phyloP scores from a whole-genome alignment of 345 rosid species.

The Aurinia saxatilis region DNA sequence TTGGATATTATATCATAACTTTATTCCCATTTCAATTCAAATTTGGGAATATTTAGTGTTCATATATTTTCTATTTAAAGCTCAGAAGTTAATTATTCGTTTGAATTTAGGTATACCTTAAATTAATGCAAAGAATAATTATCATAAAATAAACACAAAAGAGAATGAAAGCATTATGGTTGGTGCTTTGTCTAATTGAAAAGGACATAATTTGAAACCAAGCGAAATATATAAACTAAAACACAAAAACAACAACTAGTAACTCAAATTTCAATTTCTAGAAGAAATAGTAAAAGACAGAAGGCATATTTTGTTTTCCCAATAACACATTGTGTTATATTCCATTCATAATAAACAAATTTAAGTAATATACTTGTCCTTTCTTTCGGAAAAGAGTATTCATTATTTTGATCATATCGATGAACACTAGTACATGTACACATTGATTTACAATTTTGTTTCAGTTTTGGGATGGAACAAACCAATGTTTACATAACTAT shows the following conservation, averaged over 20 bases:
- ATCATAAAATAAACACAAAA: slow-evolving; percentile 8
- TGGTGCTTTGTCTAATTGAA: slow-evolving; percentile 1
- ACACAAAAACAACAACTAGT: not conserved
- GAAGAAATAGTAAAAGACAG: not conserved
- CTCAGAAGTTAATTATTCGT: not conserved
- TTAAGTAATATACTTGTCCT: not conserved
- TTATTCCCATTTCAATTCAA: too few species aligned
- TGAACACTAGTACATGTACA: too few species aligned
- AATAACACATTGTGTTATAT: slow-evolving; percentile 21
- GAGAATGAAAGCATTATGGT: slow-evolving; percentile 6
- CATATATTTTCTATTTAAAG: too few species aligned
- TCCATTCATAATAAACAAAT: slow-evolving; percentile 11
- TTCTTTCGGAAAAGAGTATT: too few species aligned
- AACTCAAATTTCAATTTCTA: not conserved
- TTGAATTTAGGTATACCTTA: not conserved
- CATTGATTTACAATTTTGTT: too few species aligned
- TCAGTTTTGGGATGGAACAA: too few species aligned
- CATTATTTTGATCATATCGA: too few species aligned
- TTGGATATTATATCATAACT: too few species aligned
- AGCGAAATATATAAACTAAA: not conserved
- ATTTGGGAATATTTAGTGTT: too few species aligned
- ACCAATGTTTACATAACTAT: too few species aligned
- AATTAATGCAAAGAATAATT: not conserved
- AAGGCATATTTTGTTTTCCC: slow-evolving; percentile 14
- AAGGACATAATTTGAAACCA: slow-evolving; percentile 20